These are phyloP conservation scores for Ilyonectria destructans DNA, from an alignment of 2,329 filamentous ascomycete species.

Conservation along the genomic window DNA sequence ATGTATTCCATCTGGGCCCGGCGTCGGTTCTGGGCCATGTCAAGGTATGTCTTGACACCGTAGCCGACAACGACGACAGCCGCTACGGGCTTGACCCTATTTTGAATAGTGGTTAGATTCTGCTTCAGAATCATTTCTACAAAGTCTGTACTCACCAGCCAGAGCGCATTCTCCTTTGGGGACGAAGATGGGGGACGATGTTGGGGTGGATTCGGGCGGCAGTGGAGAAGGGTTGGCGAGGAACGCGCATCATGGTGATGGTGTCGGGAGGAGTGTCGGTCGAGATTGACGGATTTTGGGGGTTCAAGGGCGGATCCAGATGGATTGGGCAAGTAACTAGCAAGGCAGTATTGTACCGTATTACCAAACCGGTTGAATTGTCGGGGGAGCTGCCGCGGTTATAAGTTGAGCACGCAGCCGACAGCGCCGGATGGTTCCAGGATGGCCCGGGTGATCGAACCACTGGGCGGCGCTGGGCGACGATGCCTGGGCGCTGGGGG, in stretches of 20 bases:
- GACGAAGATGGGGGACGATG: slow-evolving; percentile 49
- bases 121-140: slow-evolving; percentile 14
- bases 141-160: slow-evolving; percentile 40
- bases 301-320: slow-evolving; percentile 11
- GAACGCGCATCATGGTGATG: slow-evolving; percentile 43
- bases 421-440: slow-evolving; percentile 17
- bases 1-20: slow-evolving; percentile 50
- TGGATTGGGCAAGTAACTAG: slow-evolving; percentile 6
- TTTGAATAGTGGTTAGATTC: slow-evolving; percentile 28
- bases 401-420: slow-evolving; percentile 31
- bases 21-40: slow-evolving; percentile 49
- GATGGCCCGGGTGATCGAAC: slow-evolving; percentile 34
- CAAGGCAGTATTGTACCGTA: slow-evolving; percentile 8
- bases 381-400: slow-evolving; percentile 26
- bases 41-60: slow-evolving; percentile 54
- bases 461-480: slow-evolving; percentile 30
- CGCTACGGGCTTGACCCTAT: slow-evolving; percentile 54
- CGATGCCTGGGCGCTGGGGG: slow-evolving; percentile 19
- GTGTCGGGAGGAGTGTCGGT: slow-evolving; percentile 1
- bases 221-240: slow-evolving; percentile 50
- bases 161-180: slow-evolving; percentile 46
- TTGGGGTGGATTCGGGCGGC: slow-evolving; percentile 50
- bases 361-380: neutral
- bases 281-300: slow-evolving; percentile 9
- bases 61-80: slow-evolving; percentile 54